Evolutionary conservation across 176 grass and related monocot species (phyloP).

Genomic region (Rhynchospora pubera): DNA sequence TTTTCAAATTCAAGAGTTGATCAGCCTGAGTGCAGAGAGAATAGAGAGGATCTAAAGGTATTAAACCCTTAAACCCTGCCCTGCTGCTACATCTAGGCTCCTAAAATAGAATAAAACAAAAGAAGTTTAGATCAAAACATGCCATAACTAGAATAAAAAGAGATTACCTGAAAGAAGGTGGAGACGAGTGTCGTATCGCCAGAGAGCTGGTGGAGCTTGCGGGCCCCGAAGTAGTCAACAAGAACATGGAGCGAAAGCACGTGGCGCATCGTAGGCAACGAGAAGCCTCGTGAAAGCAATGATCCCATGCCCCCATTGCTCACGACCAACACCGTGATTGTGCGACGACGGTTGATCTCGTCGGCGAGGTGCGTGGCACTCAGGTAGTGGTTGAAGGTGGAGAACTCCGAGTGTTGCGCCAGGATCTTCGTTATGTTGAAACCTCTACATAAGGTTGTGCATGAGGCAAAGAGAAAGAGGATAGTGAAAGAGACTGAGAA

Average conservation of each 20-base stretch:
- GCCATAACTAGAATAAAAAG: background rate
- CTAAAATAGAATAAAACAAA: background rate
- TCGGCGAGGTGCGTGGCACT: conserved; percentile 27
- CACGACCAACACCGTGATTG: conserved; percentile 51
- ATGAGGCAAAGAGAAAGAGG: conserved; percentile 24
- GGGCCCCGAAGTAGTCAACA: conserved; percentile 36
- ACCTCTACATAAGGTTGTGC: background rate
- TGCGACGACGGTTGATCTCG: conserved; percentile 27
- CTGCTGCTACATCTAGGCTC: background rate
- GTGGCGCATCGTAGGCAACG: background rate
- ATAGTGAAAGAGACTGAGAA: background rate
- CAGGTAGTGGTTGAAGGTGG: conserved; percentile 45
- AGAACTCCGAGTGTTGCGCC: conserved; percentile 23
- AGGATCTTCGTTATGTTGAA: conserved; percentile 57
- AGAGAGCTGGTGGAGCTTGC: conserved; percentile 32
- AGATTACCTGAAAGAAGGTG: conserved; percentile 34
- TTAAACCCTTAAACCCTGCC: conserved; percentile 8
- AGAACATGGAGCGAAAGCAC: conserved; percentile 35
- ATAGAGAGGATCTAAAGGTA: background rate
- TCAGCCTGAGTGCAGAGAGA: background rate
- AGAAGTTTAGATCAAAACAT: background rate
- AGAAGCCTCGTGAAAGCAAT: background rate
- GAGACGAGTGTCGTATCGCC: background rate
- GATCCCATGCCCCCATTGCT: conserved; percentile 27
- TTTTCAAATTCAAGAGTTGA: background rate